Percentiles rank a stretch among this genome's conserved stretches.
Conservation (phyloP, 148 eudicot species). For the Rhododendron simsii region DNA sequence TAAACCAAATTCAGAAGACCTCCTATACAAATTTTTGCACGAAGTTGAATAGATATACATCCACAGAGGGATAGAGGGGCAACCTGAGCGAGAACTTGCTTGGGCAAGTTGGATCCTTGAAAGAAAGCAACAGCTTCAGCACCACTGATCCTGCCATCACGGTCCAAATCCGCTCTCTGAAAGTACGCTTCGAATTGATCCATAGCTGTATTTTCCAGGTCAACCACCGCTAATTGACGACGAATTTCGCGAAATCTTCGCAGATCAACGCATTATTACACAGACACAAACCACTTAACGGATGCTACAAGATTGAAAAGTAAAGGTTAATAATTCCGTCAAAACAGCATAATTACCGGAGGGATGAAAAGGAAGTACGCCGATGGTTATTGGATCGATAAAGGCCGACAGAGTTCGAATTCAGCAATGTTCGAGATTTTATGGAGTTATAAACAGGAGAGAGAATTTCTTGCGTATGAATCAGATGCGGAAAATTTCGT, state of each 20-base stretch:
- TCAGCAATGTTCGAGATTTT: background rate
- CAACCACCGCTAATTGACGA: conserved; percentile 8
- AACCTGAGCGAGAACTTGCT: conserved; percentile 94
- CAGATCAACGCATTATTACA: conserved; percentile 11
- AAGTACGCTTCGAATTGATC: conserved; percentile 77
- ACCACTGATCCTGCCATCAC: conserved; percentile 91
- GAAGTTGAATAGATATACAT: background rate
- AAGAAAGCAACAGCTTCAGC: conserved; percentile 86
- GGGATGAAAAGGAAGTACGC: background rate
- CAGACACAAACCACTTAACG: conserved; percentile 5
- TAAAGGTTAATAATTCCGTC: background rate
- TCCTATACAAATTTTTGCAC: background rate
- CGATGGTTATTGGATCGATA: conserved; percentile 4
- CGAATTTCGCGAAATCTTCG: background rate
- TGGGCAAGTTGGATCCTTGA: conserved; percentile 78
- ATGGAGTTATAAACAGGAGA: background rate
- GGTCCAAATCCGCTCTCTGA: conserved; percentile 85
- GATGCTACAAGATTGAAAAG: background rate
- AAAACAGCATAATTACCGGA: background rate
- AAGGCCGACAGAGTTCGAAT: background rate
- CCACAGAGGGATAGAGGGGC: background rate
- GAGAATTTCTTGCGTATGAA: background rate
- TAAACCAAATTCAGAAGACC: background rate
- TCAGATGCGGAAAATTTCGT: background rate
- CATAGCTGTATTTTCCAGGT: conserved; percentile 31